Evolutionary conservation across 345 rosid genomes (phyloP).

Genomic region (Euclidium syriacum): DNA sequence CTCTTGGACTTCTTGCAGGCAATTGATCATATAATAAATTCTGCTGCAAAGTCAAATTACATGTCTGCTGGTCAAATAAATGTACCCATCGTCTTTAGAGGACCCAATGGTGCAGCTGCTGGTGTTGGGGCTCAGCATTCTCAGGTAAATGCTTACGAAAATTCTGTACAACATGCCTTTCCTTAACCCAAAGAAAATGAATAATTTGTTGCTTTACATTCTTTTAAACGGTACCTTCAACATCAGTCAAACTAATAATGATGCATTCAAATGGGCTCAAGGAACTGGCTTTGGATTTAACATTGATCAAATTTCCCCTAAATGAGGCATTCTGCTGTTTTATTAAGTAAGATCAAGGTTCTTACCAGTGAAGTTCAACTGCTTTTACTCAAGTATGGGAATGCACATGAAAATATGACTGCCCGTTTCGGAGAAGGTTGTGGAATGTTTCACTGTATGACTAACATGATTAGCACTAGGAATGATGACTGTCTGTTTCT

Average conservation of each 20-base stretch:
- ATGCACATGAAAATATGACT: neutral
- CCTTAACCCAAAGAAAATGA: neutral
- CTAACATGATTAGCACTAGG: neutral
- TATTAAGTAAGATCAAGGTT: neutral
- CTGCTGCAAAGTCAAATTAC: slow-evolving; percentile 80
- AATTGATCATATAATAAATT: slow-evolving; percentile 87
- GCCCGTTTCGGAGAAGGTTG: neutral
- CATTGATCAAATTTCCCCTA: neutral
- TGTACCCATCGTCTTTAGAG: slow-evolving; percentile 88
- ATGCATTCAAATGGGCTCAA: neutral
- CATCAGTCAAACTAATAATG: neutral
- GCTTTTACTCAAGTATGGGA: neutral
- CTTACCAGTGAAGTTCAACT: neutral
- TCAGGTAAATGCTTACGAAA: slow-evolving; percentile 40
- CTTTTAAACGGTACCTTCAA: neutral
- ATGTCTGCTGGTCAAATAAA: slow-evolving; percentile 86
- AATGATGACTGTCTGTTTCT: neutral
- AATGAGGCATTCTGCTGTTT: neutral
- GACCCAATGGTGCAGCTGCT: slow-evolving; percentile 98
- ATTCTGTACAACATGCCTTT: neutral
- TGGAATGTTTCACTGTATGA: neutral
- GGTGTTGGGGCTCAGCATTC: slow-evolving; percentile 99
- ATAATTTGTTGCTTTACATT: neutral
- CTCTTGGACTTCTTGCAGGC: slow-evolving; percentile 42
- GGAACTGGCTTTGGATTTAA: neutral